Percentiles rank a stretch among this genome's conserved stretches.
Conservation (phyloP, 1,284 basidiomycete genomes). For the Abortiporus biennis region DNA sequence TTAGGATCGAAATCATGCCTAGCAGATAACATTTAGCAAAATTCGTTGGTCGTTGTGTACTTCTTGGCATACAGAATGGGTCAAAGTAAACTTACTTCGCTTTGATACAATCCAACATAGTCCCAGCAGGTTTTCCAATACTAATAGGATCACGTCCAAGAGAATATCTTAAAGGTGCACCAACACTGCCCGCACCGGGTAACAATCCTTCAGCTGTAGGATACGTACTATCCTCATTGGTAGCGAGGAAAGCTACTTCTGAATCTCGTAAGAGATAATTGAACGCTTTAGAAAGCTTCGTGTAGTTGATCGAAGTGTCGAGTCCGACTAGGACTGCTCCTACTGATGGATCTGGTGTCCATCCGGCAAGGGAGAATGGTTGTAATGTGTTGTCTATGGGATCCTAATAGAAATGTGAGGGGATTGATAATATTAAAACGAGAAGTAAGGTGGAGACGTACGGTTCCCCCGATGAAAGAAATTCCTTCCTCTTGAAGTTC, state of each 20-base stretch:
- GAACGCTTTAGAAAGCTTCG: conserved; percentile 91
- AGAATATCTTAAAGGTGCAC: conserved; percentile 76
- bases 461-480: conserved; percentile 80
- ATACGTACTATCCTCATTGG: conserved; percentile 91
- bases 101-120: conserved; percentile 93
- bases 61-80: too few species aligned
- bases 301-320: conserved; percentile 80
- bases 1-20: conserved; percentile 83
- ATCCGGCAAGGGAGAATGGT: conserved; percentile 65
- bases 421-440: not conserved
- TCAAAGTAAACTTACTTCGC: conserved; percentile 66
- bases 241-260: conserved; percentile 83
- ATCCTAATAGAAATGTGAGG: conserved; percentile 44
- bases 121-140: conserved; percentile 88
- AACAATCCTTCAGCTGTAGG: conserved; percentile 78
- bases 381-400: conserved; percentile 76
- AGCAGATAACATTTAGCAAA: conserved; percentile 9
- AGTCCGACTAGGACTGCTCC: conserved; percentile 91
- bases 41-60: conserved; percentile 1
- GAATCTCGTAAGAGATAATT: conserved; percentile 81
- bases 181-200: conserved; percentile 83
- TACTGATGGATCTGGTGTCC: conserved; percentile 72
- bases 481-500: conserved; percentile 86
- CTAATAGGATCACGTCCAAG: conserved; percentile 68
- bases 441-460: conserved; percentile 28